These are phyloP conservation scores for Thalassiosira sp. DNA, from an alignment of 352 stramenopile species.

Conservation along the genomic window DNA sequence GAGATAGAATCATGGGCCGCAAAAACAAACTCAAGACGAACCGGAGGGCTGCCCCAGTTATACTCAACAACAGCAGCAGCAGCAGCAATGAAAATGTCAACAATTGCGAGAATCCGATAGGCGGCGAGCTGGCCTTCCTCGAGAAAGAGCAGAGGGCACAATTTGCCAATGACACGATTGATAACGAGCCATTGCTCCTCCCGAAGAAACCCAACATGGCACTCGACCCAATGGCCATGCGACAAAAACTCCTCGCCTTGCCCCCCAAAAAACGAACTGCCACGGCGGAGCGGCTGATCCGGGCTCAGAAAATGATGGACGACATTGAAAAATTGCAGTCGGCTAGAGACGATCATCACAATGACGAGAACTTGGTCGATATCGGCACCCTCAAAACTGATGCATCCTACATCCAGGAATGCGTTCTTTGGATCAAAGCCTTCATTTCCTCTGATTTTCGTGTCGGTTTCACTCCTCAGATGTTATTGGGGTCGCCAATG, in stretches of 20 bases:
- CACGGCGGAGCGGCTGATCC: slow-evolving; percentile 4
- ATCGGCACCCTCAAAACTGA: slow-evolving; percentile 15
- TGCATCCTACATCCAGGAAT: slow-evolving; percentile 15
- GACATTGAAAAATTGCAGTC: slow-evolving; percentile 16
- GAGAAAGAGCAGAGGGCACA: not conserved
- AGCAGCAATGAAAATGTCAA: not conserved
- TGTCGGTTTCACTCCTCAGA: not conserved
- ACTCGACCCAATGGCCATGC: slow-evolving; percentile 2
- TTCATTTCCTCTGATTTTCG: slow-evolving; percentile 16
- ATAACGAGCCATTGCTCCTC: not conserved
- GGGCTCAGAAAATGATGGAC: slow-evolving; percentile 10
- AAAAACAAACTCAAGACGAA: slow-evolving; percentile 32
- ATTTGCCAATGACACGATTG: not conserved
- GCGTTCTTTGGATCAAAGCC: slow-evolving; percentile 23
- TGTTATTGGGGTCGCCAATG: not conserved
- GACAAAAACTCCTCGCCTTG: slow-evolving; percentile 9
- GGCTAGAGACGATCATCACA: not conserved
- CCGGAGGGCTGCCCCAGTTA: not conserved
- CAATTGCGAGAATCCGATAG: not conserved
- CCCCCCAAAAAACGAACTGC: slow-evolving; percentile 6
- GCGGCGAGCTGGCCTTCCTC: slow-evolving; percentile 2
- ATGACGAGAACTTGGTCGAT: slow-evolving; percentile 3
- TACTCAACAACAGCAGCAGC: not conserved
- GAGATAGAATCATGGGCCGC: slow-evolving; percentile 30
- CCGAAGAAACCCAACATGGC: slow-evolving; percentile 3